Evolutionary conservation across 345 rosid species (phyloP).

Genomic region (Angophora floribunda): DNA sequence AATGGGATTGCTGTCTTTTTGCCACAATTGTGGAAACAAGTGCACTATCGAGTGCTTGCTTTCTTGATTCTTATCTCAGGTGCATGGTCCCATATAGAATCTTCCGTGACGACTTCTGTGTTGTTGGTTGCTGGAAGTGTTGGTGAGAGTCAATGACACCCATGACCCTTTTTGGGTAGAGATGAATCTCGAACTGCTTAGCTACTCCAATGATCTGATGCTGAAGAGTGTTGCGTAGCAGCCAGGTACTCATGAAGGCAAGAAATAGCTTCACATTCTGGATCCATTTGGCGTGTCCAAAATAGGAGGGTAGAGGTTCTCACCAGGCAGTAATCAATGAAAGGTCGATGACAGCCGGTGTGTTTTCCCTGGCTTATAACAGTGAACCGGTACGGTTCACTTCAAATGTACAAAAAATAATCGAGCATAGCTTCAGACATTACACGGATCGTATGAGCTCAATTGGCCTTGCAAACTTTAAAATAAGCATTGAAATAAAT

Average conservation of each 20-base stretch:
- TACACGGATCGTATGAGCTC: background rate
- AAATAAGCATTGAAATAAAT: background rate
- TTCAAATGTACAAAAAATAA: background rate
- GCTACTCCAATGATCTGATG: background rate
- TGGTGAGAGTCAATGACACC: background rate
- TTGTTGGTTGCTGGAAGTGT: background rate
- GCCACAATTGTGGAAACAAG: conserved; percentile 27
- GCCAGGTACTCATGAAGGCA: background rate
- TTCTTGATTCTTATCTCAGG: background rate
- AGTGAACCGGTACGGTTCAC: background rate
- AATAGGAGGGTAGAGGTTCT: background rate
- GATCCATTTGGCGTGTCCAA: background rate
- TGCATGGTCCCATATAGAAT: background rate
- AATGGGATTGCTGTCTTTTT: conserved; percentile 31
- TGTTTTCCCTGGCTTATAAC: background rate
- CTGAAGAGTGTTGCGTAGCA: background rate
- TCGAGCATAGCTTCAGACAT: background rate
- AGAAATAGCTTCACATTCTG: background rate
- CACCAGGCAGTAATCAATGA: background rate
- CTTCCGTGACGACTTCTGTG: background rate
- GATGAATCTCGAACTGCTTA: background rate
- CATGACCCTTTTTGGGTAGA: background rate
- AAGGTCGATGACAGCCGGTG: background rate
- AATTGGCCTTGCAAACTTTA: background rate
- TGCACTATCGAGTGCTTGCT: conserved; percentile 10